phyloP scores from a whole-genome alignment of 176 grass and related monocot species.

The bread wheat (Triticum aestivum) region IWGSC_CS_RefSeq_v2.1 NC_057807.1:458162416-458162915 shows the following conservation, averaged over 20 bases:
- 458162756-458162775: conserved; percentile 62
- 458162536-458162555: conserved; percentile 26
- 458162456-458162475: conserved; percentile 52
- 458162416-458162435: conserved; percentile 28
- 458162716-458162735: conserved; percentile 57
- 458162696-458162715: conserved; percentile 57
- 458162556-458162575: conserved; percentile 38
- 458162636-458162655: too few species aligned
- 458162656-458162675: too few species aligned
- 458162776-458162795: not conserved
- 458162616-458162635: not conserved
- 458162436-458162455: conserved; percentile 25
- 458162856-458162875: too few species aligned
- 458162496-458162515: conserved; percentile 31
- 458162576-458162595: conserved; percentile 28
- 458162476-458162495: conserved; percentile 36
- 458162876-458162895: too few species aligned
- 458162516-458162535: conserved; percentile 51
- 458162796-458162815: not conserved
- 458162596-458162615: not conserved
- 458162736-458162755: conserved; percentile 62
- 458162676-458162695: conserved; percentile 31
- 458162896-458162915: too few species aligned
- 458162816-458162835: too few species aligned
- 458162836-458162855: too few species aligned